These are phyloP conservation scores for Rhodotorula sp. DNA, from an alignment of 1,284 basidiomycete species.

Conservation along the genomic window DNA sequence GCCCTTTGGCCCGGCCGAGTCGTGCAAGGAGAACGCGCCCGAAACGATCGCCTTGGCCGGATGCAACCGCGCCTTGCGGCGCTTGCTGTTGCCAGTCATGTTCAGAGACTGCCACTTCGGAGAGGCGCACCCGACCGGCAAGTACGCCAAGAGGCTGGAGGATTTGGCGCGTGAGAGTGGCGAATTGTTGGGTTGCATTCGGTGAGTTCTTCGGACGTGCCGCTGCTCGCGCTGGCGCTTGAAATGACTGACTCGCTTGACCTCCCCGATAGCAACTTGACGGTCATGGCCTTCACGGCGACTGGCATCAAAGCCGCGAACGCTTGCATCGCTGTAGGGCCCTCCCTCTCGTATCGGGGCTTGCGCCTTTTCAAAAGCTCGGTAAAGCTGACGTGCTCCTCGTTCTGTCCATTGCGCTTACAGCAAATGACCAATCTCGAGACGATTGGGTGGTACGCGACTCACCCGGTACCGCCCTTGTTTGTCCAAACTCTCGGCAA, in stretches of 20 bases:
- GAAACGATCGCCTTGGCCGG: not conserved
- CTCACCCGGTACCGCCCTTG: not conserved
- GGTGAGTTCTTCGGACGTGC: not conserved
- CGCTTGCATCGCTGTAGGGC: not conserved
- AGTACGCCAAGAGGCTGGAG: not conserved
- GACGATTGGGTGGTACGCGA: not conserved
- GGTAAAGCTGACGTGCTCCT: no score
- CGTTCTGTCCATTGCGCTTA: not conserved
- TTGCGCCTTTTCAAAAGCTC: no score
- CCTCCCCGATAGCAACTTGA: not conserved
- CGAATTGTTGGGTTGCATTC: not conserved
- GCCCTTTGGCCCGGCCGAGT: not conserved
- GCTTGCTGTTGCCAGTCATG: not conserved
- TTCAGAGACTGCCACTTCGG: not conserved
- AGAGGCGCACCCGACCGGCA: not conserved
- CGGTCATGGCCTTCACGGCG: not conserved
- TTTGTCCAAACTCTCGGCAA: not conserved
- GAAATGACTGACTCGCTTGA: not conserved
- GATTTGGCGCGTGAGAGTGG: not conserved
- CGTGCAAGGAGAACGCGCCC: not conserved
- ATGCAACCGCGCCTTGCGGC: not conserved
- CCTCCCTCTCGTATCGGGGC: no score
- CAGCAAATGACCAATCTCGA: slow-evolving; percentile 4
- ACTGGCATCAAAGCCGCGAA: not conserved
- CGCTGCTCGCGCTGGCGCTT: not conserved